Percentiles rank a stretch among this genome's conserved stretches.
phyloP scores from a whole-genome alignment of 2,329 filamentous ascomycete species.

The Fusarium cyanostomum region DNA sequence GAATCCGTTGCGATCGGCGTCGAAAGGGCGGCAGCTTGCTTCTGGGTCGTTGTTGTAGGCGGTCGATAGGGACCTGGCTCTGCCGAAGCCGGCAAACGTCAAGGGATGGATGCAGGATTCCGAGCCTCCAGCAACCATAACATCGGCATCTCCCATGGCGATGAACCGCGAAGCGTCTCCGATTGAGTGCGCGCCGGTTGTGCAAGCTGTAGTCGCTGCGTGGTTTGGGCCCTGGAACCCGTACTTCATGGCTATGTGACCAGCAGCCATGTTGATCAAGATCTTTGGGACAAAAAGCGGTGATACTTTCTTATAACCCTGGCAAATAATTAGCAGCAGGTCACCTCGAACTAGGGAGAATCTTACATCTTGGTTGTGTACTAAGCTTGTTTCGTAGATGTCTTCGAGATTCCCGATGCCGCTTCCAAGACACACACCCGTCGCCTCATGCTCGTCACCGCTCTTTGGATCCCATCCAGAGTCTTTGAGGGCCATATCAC shows the following conservation, averaged over 20 bases:
- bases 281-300: constrained; percentile 93
- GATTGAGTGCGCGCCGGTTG: constrained; percentile 93
- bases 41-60: constrained; percentile 77
- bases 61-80: constrained; percentile 86
- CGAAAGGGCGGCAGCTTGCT: constrained; percentile 86
- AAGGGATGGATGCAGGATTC: constrained; percentile 97
- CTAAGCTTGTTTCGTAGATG: constrained; percentile 83
- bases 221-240: constrained; percentile 93
- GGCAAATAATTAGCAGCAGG: constrained; percentile 16
- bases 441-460: constrained; percentile 74
- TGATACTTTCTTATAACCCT: constrained; percentile 94
- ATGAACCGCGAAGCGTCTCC: constrained; percentile 95
- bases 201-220: constrained; percentile 92
- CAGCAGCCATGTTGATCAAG: constrained; percentile 93
- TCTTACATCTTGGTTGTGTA: constrained; percentile 76
- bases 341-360: not conserved
- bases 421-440: constrained; percentile 92
- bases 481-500: constrained; percentile 86
- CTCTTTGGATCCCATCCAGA: constrained; percentile 75
- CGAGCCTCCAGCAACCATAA: constrained; percentile 95
- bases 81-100: constrained; percentile 89
- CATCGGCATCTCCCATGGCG: constrained; percentile 86
- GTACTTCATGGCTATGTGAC: constrained; percentile 92
- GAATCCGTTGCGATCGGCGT: constrained; percentile 81
- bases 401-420: constrained; percentile 96